These are phyloP conservation scores for Kuraishia capsulata DNA, from an alignment of 805 yeast genomes.

Conservation along the genomic window DNA sequence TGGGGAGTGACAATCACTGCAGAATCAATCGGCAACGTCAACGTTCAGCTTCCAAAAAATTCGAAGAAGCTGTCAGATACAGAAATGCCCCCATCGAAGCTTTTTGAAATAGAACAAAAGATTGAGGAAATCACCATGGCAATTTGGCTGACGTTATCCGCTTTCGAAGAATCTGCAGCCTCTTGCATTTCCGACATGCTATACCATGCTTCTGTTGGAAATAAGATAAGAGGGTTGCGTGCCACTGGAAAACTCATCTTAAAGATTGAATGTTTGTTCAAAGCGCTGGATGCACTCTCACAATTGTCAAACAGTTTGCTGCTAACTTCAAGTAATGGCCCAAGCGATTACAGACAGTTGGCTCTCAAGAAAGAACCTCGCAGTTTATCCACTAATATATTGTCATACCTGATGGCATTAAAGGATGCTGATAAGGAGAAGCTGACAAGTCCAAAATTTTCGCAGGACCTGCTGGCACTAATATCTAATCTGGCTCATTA, in stretches of 20 bases:
- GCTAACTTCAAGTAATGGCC: not conserved
- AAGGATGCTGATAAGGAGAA: constrained; percentile 41
- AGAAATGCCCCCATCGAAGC: constrained; percentile 34
- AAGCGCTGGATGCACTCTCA: constrained; percentile 53
- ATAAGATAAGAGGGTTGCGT: constrained; percentile 55
- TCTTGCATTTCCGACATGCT: constrained; percentile 87
- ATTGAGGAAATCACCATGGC: constrained; percentile 49
- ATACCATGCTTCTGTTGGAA: constrained; percentile 68
- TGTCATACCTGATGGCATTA: constrained; percentile 78
- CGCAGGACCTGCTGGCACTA: constrained; percentile 65
- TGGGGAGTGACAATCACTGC: constrained; percentile 84
- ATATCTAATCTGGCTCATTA: constrained; percentile 92
- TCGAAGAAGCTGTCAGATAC: constrained; percentile 12
- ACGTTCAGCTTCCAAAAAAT: constrained; percentile 1
- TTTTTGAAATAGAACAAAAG: constrained; percentile 50
- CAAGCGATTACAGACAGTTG: constrained; percentile 7
- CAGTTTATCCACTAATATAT: constrained; percentile 79
- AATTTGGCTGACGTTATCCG: constrained; percentile 83
- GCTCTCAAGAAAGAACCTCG: constrained; percentile 60
- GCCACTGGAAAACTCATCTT: constrained; percentile 67
- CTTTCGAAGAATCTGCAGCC: constrained; percentile 87
- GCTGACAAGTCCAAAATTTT: constrained; percentile 25
- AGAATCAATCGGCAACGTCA: constrained; percentile 41
- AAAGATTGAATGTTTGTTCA: constrained; percentile 68
- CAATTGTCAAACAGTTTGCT: constrained; percentile 10